These are phyloP conservation scores for Mortierella polycephala DNA, from an alignment of 371 early-diverging fungal species.

Conservation along the genomic window DNA sequence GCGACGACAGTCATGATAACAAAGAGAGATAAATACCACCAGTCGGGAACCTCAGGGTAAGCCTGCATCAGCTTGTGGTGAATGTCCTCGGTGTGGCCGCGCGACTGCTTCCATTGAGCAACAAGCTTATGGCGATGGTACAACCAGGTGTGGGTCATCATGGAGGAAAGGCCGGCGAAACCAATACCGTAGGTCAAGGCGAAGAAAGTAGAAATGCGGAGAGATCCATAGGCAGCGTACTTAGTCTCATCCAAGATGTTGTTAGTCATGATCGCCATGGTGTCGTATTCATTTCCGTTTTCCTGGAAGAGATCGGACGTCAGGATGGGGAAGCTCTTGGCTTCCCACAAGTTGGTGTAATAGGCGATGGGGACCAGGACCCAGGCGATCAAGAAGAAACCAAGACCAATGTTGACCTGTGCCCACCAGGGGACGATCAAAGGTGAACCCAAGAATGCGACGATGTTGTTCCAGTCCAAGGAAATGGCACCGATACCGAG, in stretches of 20 bases:
- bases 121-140: conserved; percentile 62
- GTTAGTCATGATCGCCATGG: conserved; percentile 12
- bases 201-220: conserved; percentile 64
- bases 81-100: conserved; percentile 33
- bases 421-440: conserved; percentile 59
- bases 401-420: conserved; percentile 36
- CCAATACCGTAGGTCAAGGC: conserved; percentile 60
- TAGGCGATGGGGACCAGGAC: conserved; percentile 39
- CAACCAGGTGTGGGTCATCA: conserved; percentile 63
- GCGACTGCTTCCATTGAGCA: conserved; percentile 41
- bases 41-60: conserved; percentile 67
- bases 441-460: conserved; percentile 69
- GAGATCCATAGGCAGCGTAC: conserved; percentile 59
- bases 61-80: conserved; percentile 56
- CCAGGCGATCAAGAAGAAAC: conserved; percentile 41
- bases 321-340: conserved; percentile 69
- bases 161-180: conserved; percentile 62
- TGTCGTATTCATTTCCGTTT: conserved; percentile 64
- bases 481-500: conserved; percentile 61
- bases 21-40: conserved; percentile 65
- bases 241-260: conserved; percentile 57
- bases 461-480: conserved; percentile 74
- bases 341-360: conserved; percentile 61
- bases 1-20: conserved; percentile 49
- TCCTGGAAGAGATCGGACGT: conserved; percentile 68